These are phyloP conservation scores for Blastobotrys malaysiensis DNA, from an alignment of 1,139 yeast species.

Conservation along the genomic window DNA sequence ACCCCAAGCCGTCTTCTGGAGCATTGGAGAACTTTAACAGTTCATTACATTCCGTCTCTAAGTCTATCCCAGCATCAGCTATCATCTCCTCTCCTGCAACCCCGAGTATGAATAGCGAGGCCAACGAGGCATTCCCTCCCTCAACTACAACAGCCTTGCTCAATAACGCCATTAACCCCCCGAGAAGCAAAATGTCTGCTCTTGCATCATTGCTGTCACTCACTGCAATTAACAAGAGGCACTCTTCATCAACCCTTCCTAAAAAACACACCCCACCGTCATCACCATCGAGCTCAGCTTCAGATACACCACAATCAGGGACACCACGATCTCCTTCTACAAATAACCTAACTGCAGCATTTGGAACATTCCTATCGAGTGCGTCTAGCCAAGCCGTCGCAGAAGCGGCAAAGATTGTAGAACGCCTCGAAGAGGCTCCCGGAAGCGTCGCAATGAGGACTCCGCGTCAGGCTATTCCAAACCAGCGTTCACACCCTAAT, in stretches of 20 bases:
- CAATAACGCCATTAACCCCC: slow-evolving; percentile 20
- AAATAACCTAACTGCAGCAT: not conserved
- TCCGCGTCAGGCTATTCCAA: not conserved
- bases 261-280: not conserved
- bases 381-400: not conserved
- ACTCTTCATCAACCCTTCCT: not conserved
- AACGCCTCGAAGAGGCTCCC: not conserved
- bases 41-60: slow-evolving; percentile 15
- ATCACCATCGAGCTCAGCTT: not conserved
- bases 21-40: slow-evolving; percentile 7
- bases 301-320: not conserved
- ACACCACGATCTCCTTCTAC: not conserved
- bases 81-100: slow-evolving; percentile 21
- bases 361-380: not conserved
- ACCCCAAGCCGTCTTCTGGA: slow-evolving; percentile 18
- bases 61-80: slow-evolving; percentile 22
- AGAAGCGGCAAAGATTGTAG: not conserved
- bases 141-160: slow-evolving; percentile 15
- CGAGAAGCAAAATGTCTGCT: slow-evolving; percentile 18
- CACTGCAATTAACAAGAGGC: not conserved
- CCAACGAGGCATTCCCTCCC: slow-evolving; percentile 1
- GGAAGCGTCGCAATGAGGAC: not conserved
- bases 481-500: not conserved
- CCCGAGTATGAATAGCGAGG: slow-evolving; percentile 6
- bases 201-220: slow-evolving; percentile 21